Conservation (phyloP, 352 stramenopile genomes). For the Globisporangium sylvaticum region DNA sequence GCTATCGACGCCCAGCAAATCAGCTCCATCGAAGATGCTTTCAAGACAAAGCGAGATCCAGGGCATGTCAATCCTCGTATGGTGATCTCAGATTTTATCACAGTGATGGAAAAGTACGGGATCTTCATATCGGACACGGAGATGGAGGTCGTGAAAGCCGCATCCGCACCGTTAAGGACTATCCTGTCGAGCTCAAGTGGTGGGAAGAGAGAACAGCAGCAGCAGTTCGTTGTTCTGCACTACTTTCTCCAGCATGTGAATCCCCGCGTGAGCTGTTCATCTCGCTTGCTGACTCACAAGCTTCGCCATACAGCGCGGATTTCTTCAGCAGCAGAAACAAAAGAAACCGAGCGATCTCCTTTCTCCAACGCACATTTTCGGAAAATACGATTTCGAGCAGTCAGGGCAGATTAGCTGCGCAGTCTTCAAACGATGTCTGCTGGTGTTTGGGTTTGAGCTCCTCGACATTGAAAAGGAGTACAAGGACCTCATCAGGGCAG, state of each 20-base stretch:
- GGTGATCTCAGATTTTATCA: constrained; percentile 2
- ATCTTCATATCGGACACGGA: constrained; percentile 37
- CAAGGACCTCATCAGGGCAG: constrained; percentile 14
- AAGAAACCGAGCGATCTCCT: constrained; percentile 16
- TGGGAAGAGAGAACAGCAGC: neutral
- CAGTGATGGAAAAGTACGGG: constrained; percentile 26
- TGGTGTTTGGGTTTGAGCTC: constrained; percentile 63
- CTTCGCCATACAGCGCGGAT: constrained; percentile 42
- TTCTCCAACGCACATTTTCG: constrained; percentile 40
- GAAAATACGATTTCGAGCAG: constrained; percentile 44
- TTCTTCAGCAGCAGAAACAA: constrained; percentile 27
- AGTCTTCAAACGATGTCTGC: constrained; percentile 64
- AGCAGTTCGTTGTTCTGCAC: constrained; percentile 26
- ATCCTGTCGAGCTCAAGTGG: neutral
- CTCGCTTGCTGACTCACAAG: constrained; percentile 62
- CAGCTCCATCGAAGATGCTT: constrained; percentile 33
- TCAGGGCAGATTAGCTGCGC: constrained; percentile 47
- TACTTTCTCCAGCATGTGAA: constrained; percentile 60
- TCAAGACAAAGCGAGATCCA: constrained; percentile 13
- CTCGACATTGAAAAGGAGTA: constrained; percentile 42
- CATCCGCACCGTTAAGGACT: constrained; percentile 13
- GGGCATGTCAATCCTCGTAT: constrained; percentile 21
- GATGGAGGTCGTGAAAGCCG: constrained; percentile 17
- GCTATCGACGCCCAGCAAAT: constrained; percentile 48
- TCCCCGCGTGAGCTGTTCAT: constrained; percentile 38